phyloP scores from a whole-genome alignment of 1,139 yeast genomes.

The Yamadazyma friedrichii region DNA sequence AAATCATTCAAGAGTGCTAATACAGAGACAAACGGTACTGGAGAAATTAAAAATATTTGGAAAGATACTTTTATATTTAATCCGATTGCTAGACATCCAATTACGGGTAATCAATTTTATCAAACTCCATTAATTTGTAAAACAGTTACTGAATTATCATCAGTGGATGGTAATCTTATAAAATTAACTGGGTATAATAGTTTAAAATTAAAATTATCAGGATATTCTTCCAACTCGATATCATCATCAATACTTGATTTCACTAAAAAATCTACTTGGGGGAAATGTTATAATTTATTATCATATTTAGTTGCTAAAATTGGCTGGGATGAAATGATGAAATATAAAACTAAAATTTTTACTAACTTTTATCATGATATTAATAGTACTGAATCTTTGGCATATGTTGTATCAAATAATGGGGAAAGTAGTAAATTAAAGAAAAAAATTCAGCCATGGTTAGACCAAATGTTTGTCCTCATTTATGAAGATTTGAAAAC shows the following conservation, averaged over 20 bases:
- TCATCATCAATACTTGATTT: slow-evolving; percentile 34
- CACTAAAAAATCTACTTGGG: slow-evolving; percentile 40
- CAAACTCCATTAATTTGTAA: slow-evolving; percentile 37
- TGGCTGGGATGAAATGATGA: slow-evolving; percentile 42
- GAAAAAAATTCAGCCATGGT: slow-evolving; percentile 33
- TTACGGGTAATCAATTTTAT: slow-evolving; percentile 32
- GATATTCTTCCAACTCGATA: slow-evolving; percentile 32
- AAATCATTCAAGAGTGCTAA: not conserved
- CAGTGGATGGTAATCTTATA: slow-evolving; percentile 35
- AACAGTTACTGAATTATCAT: slow-evolving; percentile 34
- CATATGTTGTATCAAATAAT: not conserved
- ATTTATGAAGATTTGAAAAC: slow-evolving; percentile 40
- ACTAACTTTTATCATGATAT: not conserved
- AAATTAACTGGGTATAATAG: slow-evolving; percentile 31
- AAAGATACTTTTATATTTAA: slow-evolving; percentile 28
- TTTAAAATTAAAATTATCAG: slow-evolving; percentile 26
- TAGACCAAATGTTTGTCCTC: slow-evolving; percentile 37
- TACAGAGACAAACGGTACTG: slow-evolving; percentile 10
- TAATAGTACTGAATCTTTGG: not conserved
- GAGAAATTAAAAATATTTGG: slow-evolving; percentile 36
- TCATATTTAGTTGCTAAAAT: slow-evolving; percentile 36
- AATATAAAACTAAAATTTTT: slow-evolving; percentile 19
- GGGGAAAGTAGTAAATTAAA: not conserved
- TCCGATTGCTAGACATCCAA: slow-evolving; percentile 35
- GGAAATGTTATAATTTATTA: slow-evolving; percentile 40